Evolutionary conservation across 257 asterid species (phyloP), one percentile per base, ranked within the genome.

Genomic region (Pogostemon cablin): DNA sequence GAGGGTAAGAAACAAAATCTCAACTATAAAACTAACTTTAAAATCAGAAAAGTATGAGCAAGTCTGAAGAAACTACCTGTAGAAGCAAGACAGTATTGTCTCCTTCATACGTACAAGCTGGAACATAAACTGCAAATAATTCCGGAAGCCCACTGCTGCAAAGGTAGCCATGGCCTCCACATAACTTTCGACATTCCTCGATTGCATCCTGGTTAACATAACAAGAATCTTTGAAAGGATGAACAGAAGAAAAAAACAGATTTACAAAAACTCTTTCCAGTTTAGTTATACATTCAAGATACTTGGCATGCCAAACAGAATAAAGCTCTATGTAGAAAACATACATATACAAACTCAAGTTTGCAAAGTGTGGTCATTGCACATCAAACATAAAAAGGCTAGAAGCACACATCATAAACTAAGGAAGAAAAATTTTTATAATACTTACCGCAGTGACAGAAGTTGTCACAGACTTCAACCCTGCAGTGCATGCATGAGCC

Each of bases 401-500:
- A 50, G 60, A 69, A 6, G 43, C 50, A 72, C 3, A 7, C 3
- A 62, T 34, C 20, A 40, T 37, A 10, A 68, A 44, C 35, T 52
- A 20, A 56, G 61, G 55, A 54, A 71, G 57, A 41, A 25, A 25
- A 55, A 53, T 53, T 49, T 12, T 2, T 9, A 62, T 49, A 62
- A 52, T 77, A 84, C 98, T 86, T 88, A 91, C 99, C 76, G 99
- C 98, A 71, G 99, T 95, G 64, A 68, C 84, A 75, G 95, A 50
- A 60, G 99, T 95, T 37, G 99, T 95, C 84, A 95, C 80, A 71
- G 99, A 95, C 85, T 95, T 95, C 91, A 95, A 82, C 75, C 99
- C 99, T n/a, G 99, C 99, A 56, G 99, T 95, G 82, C 99, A 95
- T 67, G 99, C 97, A 81, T 95, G 99, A 69, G 77, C 97, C 81